phyloP scores from a whole-genome alignment of 2,329 filamentous ascomycete genomes.

The Trichoderma guizhouense region DNA sequence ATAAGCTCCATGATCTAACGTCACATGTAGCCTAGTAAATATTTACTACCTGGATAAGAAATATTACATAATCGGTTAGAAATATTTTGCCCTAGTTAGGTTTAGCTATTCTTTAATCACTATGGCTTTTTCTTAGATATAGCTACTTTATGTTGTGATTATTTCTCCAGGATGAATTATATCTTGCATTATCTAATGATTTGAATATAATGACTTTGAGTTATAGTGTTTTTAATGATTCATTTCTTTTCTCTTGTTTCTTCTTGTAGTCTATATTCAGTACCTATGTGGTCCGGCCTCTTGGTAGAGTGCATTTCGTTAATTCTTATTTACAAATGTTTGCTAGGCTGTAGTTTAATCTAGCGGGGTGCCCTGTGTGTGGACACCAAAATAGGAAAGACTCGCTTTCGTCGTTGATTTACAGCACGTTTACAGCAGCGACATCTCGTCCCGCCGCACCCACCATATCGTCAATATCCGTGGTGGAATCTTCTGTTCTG shows the following conservation, averaged over 20 bases:
- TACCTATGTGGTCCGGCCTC: neutral
- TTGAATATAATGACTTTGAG: neutral
- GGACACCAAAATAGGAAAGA: neutral
- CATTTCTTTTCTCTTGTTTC: neutral
- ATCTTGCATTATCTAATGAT: neutral
- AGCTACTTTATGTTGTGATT: neutral
- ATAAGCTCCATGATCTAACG: neutral
- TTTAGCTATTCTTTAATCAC: neutral
- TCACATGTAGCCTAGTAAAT: neutral
- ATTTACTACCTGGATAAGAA: neutral
- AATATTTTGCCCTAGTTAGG: neutral
- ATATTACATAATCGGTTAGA: neutral
- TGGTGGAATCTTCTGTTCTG: conserved; percentile 45
- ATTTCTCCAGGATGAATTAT: no score
- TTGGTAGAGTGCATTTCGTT: neutral
- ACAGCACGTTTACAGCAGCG: conserved; percentile 13
- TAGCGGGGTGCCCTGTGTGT: neutral
- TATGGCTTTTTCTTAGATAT: neutral
- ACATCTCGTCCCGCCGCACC: conserved; percentile 47
- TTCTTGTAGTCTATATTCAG: neutral
- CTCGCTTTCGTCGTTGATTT: neutral
- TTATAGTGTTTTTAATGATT: neutral
- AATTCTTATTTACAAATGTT: neutral
- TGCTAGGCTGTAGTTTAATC: neutral
- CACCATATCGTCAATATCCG: conserved; percentile 59